Conservation (phyloP, 768 basidiomycete genomes). For the Solioccasus polychromus region DNA sequence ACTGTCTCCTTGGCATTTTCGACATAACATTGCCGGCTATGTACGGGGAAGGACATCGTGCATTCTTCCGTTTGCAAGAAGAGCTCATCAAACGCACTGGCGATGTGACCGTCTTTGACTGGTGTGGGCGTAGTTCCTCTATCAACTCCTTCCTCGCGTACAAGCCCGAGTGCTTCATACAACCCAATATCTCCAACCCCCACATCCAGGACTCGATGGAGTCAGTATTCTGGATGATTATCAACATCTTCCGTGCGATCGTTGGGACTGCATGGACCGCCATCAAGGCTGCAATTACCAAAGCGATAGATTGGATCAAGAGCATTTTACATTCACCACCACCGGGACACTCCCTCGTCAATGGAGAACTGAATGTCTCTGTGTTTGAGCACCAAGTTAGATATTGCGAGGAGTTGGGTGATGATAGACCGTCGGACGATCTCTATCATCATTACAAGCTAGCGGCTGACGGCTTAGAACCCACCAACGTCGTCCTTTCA, state of each 20-base stretch:
- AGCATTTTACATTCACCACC: constrained; percentile 8
- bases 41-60: constrained; percentile 28
- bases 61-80: constrained; percentile 28
- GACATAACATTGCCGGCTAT: constrained; percentile 25
- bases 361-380: constrained; percentile 22
- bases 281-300: background rate
- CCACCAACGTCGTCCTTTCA: constrained; percentile 6
- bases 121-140: constrained; percentile 19
- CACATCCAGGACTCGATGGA: constrained; percentile 4
- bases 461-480: constrained; percentile 7
- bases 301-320: constrained; percentile 2
- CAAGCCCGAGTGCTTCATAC: constrained; percentile 15
- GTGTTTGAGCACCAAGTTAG: constrained; percentile 22
- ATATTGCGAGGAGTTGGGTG: constrained; percentile 2
- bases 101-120: constrained; percentile 24
- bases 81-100: constrained; percentile 28
- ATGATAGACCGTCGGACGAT: background rate
- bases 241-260: constrained; percentile 9
- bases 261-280: constrained; percentile 8
- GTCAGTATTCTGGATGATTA: constrained; percentile 12
- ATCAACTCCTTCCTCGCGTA: constrained; percentile 24
- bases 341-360: constrained; percentile 20
- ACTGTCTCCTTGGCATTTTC: constrained; percentile 31
- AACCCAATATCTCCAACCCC: constrained; percentile 2
- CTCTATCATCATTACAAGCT: constrained; percentile 10